Base-by-base conservation (phyloP, 371 early-diverging fungal genomes). In the Rozella allomycis region DNA sequence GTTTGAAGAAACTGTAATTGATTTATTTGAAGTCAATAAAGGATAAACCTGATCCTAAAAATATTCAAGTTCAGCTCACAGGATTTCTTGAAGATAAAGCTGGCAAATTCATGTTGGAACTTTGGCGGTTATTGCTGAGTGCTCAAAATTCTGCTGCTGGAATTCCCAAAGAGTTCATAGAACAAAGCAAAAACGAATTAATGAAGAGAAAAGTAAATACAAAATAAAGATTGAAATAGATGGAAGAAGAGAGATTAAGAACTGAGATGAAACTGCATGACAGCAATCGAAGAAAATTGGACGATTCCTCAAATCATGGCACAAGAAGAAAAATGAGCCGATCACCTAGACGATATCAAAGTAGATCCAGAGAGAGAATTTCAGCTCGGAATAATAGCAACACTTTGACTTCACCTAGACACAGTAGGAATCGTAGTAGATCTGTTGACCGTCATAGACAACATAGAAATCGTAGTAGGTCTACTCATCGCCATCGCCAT, bases 51-150 rank as follows among this genome's bases (percentile, higher is more conserved):
- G 90, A 93, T 52, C 84, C 90, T 21, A 68, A 68, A 37, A 43
- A 58, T 23, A 74, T 88, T 66, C 94, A 93, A 52, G 81, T 88
- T 50, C 78, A 82, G 43, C 55, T 93, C n/a, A 83, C 85, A 1
- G 88, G 88, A 10, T 93, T 93, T 47, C 49, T 93, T 25, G 86
- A 85, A 40, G 55, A 60, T 31, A 77, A 80, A 25, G 60, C 94
- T 2, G 60, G 62, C 25, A 42, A 39, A 4, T 90, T 93, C 51
- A 66, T 88, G 40, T 53, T 64, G 23, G 78, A 79, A 34, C 65
- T 93, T 4, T 93, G 90, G 87, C 55, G 57, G n/a, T 52, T 85
- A 16, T 55, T 93, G 13, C 40, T 87, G 23, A 79, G 79, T 44
- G 90, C 93, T 1, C 88, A 87, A 42, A 61, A 58, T 26, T 64